Percentiles rank a stretch among this genome's conserved stretches.
Conservation (phyloP, 148 eudicot species). For the Amaranthus cruentus region DNA sequence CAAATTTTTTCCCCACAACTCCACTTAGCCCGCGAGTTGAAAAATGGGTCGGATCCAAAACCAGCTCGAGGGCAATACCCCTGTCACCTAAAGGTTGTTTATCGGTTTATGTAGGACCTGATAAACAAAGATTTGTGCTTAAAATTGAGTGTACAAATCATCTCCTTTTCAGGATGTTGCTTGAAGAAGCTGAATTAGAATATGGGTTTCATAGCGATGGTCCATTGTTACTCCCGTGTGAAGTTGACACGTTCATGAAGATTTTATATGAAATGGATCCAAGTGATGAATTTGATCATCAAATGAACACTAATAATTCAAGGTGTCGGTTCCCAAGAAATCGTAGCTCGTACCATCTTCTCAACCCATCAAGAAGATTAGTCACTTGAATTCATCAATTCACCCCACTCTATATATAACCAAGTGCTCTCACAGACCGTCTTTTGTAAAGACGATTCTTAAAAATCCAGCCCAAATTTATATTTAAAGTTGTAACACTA, state of each 20-base stretch:
- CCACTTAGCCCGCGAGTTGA: background rate
- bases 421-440: too few relatives aligned
- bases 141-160: slow-evolving; percentile 50
- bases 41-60: slow-evolving; percentile 16
- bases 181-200: slow-evolving; percentile 67
- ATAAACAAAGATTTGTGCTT: slow-evolving; percentile 61
- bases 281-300: slow-evolving; percentile 3
- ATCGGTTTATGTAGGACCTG: slow-evolving; percentile 71
- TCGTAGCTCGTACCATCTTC: slow-evolving; percentile 32
- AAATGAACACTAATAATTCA: background rate
- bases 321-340: slow-evolving; percentile 28
- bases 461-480: too few relatives aligned
- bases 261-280: slow-evolving; percentile 50
- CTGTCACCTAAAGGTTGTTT: slow-evolving; percentile 58
- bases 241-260: slow-evolving; percentile 45
- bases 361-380: slow-evolving; percentile 21
- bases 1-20: slow-evolving; percentile 15
- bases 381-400: slow-evolving; percentile 14
- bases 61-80: background rate
- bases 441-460: too few relatives aligned
- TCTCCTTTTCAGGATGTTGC: slow-evolving; percentile 48
- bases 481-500: too few relatives aligned
- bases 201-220: slow-evolving; percentile 59
- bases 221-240: slow-evolving; percentile 65
- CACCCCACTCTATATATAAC: too few relatives aligned